phyloP scores from a whole-genome alignment of 495 filamentous ascomycete species.

The Penicillium daleae region DNA sequence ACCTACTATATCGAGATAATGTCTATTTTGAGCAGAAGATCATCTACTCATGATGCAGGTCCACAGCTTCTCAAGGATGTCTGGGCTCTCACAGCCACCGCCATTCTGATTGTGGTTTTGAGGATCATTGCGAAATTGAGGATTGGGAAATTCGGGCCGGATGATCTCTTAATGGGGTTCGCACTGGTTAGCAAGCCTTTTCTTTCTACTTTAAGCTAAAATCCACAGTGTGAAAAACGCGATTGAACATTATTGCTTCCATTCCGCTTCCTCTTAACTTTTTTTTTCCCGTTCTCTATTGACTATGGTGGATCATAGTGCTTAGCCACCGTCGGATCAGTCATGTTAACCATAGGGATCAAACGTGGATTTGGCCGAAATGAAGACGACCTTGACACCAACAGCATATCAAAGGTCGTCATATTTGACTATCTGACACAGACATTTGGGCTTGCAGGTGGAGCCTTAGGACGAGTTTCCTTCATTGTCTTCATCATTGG shows the following conservation, averaged over 20 bases:
- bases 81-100: constrained; percentile 30
- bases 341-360: constrained; percentile 23
- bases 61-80: constrained; percentile 28
- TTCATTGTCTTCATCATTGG: constrained; percentile 45
- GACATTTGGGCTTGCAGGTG: constrained; percentile 28
- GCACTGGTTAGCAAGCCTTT: constrained; percentile 30
- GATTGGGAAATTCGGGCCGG: constrained; percentile 29
- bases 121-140: constrained; percentile 31
- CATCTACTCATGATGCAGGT: constrained; percentile 15
- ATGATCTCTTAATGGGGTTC: constrained; percentile 31
- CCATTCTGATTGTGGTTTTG: constrained; percentile 22
- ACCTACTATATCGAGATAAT: too few relatives aligned
- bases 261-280: neutral
- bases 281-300: neutral
- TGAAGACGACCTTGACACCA: neutral
- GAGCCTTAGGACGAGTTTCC: constrained; percentile 36
- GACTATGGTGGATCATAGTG: constrained; percentile 15
- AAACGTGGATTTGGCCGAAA: neutral
- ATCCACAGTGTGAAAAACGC: too few relatives aligned
- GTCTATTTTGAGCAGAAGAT: too few relatives aligned
- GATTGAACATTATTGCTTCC: too few relatives aligned
- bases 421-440: constrained; percentile 35
- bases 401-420: constrained; percentile 20
- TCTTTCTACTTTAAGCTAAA: neutral
- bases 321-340: constrained; percentile 27